Evolutionary conservation across 495 filamentous ascomycete species (phyloP), one percentile per base, ranked within the genome.

Genomic region (Massariosphaeria phaeospora): DNA sequence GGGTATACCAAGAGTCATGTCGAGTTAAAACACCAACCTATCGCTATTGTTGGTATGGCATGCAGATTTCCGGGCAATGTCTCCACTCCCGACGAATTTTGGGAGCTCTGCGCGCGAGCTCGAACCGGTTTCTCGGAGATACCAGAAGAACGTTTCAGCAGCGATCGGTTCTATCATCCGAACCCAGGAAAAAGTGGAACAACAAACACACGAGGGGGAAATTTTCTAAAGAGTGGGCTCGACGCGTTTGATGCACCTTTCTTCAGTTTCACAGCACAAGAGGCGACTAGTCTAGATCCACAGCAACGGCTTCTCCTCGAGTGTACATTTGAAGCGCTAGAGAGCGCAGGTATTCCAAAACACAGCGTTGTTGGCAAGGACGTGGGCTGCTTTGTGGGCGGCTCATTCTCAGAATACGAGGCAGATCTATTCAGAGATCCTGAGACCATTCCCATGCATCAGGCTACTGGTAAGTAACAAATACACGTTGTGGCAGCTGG

Each of bases 11-110:
- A 73, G 38, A 68, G 71, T 1, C 62, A 69, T 47, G 60, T 57
- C 46, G 44, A 7, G 47, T 59, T 49, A 30, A 49, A 49, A 13
- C 46, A 51, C n/a, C 48, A 51, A 73, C 81, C 82, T 7, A 82
- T 84, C 43, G 81, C 80, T n/a, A 73, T 84, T 29, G 67, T 84
- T 51, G 80, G 81, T 39, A 75, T 84, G 70, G 72, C 74, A n/a
- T 83, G 78, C 54, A 75, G 79, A 27, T 79, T 86, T 55, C 80
- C 83, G 12, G 82, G 76, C 8, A 73, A 75, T 49, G 74, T 76
- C 24, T 71, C 72, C 27, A 75, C 63, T 52, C 74, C 76, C 13
- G 72, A 75, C 38, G 73, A 72, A 39, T 74, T 86, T 47, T 86
- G 81, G 80, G 66, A 83, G 35, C 72, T 85, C 55, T 59, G 81